Evolutionary conservation across 768 basidiomycete species (phyloP).

Genomic region (Myochromella boudieri): DNA sequence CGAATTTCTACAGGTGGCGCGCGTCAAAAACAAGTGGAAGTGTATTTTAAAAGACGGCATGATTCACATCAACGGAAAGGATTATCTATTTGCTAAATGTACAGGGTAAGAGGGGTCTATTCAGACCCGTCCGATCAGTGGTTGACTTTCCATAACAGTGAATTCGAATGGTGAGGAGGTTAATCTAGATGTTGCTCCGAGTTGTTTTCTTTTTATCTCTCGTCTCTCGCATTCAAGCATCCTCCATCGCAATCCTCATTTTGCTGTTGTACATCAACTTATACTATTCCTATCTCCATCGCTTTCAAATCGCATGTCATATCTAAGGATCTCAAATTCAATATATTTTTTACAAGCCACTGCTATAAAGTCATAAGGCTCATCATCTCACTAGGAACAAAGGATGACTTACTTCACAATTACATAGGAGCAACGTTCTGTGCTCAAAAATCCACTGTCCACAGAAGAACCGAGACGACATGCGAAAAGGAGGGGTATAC

Average conservation of each 20-base stretch:
- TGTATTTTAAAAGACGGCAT: constrained; percentile 96
- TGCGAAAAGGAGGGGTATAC: no score
- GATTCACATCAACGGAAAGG: constrained; percentile 95
- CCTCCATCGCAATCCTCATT: constrained; percentile 2
- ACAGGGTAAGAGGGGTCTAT: constrained; percentile 66
- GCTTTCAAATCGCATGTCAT: constrained; percentile 18
- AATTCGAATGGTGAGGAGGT: constrained; percentile 39
- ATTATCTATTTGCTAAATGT: constrained; percentile 97
- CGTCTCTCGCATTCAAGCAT: not conserved
- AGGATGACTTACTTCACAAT: no score
- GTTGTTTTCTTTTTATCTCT: constrained; percentile 5
- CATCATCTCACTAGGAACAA: no score
- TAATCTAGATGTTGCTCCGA: constrained; percentile 1
- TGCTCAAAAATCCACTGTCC: no score
- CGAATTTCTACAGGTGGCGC: constrained; percentile 67
- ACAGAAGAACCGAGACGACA: no score
- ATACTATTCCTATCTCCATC: constrained; percentile 15
- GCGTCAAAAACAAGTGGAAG: constrained; percentile 99
- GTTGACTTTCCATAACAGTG: no score
- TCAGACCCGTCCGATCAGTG: not conserved
- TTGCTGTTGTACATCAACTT: constrained; percentile 16
- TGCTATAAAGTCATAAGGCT: no score
- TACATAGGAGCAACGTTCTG: no score
- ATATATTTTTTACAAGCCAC: not conserved
- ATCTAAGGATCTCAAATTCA: constrained; percentile 13